Percentiles rank a stretch among this genome's conserved stretches.
Conservation (phyloP, 306 rosid genomes). For the Rosa lucieae region DNA sequence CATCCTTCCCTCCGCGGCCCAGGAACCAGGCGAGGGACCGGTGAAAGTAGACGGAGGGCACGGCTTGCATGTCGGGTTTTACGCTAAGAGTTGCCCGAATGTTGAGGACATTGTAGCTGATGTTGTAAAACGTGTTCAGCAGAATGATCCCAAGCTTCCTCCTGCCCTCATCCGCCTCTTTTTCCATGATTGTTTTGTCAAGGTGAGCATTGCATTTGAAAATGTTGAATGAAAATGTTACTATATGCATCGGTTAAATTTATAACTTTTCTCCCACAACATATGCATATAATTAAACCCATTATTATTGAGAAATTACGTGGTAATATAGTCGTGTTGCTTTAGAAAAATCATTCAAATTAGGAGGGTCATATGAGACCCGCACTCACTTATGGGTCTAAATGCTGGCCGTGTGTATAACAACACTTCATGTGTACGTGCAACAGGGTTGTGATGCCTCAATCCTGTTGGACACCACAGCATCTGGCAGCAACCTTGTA, state of each 20-base stretch:
- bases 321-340: too few relatives aligned
- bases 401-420: too few relatives aligned
- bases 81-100: conserved; percentile 38
- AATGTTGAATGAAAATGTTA: background rate
- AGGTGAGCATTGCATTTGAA: conserved; percentile 31
- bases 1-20: conserved; percentile 12
- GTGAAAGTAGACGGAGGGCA: too few relatives aligned
- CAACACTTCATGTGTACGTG: background rate
- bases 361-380: too few relatives aligned
- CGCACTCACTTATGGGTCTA: too few relatives aligned
- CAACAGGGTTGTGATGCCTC: conserved; percentile 84
- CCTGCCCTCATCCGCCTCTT: conserved; percentile 54
- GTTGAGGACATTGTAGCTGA: conserved; percentile 45
- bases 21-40: too few relatives aligned
- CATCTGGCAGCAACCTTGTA: conserved; percentile 11
- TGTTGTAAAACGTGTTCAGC: background rate
- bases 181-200: conserved; percentile 79
- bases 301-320: background rate
- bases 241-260: background rate
- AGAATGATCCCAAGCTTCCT: conserved; percentile 23
- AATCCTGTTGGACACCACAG: conserved; percentile 49
- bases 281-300: background rate
- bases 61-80: conserved; percentile 35
- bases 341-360: too few relatives aligned
- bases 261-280: too few relatives aligned